Percentiles rank a stretch among this genome's conserved stretches.
phyloP scores from a whole-genome alignment of 306 rosid species.

The Dalbergia cultrata region DNA sequence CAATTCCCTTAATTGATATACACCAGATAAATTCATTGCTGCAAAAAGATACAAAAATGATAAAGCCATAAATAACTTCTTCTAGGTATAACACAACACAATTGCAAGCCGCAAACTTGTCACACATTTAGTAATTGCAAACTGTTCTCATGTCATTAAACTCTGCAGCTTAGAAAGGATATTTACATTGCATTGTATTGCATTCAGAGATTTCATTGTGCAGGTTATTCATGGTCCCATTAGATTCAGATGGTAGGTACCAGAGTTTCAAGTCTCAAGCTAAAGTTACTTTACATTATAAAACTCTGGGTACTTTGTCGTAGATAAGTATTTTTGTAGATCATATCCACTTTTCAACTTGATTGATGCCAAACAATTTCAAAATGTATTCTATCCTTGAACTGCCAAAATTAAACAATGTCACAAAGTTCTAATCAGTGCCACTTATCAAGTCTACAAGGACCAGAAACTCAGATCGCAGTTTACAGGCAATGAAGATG shows the following conservation, averaged over 20 bases:
- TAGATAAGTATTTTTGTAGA: no score
- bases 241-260: conserved; percentile 17
- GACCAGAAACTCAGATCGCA: not conserved
- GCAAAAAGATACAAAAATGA: conserved; percentile 22
- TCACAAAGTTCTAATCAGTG: conserved; percentile 6
- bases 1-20: conserved; percentile 24
- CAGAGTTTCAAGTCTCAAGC: not conserved
- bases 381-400: conserved; percentile 17
- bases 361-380: not conserved
- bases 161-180: not conserved
- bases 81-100: not conserved
- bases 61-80: conserved; percentile 26
- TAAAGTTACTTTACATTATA: conserved; percentile 6
- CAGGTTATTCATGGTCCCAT: conserved; percentile 8
- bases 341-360: not conserved
- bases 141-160: conserved; percentile 11
- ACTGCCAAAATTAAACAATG: conserved; percentile 1
- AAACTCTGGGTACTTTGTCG: no score
- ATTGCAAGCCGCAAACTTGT: conserved; percentile 28
- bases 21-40: conserved; percentile 3
- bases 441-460: conserved; percentile 9
- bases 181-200: conserved; percentile 26
- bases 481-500: not conserved
- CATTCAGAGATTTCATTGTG: conserved; percentile 9
- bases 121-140: conserved; percentile 21